Conservation (phyloP, 345 rosid genomes). For the Brassica cretica region DNA sequence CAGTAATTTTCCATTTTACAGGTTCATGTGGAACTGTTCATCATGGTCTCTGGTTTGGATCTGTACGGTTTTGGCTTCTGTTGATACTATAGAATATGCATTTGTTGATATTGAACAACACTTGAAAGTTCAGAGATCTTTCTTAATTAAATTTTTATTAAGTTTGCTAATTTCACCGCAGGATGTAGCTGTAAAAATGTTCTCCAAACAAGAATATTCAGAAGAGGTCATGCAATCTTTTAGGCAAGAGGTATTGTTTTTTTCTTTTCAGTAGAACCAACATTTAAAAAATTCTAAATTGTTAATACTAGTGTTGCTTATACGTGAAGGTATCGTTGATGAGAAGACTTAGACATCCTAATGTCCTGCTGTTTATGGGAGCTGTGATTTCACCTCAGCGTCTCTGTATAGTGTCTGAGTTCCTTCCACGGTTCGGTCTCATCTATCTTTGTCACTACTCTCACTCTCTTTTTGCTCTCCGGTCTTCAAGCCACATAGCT, state of each 20-base stretch:
- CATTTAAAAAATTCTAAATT: not conserved
- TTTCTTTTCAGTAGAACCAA: conserved; percentile 11
- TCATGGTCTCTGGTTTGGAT: conserved; percentile 95
- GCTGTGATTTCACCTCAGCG: conserved; percentile 87
- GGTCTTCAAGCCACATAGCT: conserved; percentile 6
- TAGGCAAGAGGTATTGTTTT: conserved; percentile 69
- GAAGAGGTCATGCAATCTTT: conserved; percentile 76
- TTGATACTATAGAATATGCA: conserved; percentile 11
- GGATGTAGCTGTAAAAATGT: conserved; percentile 97
- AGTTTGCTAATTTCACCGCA: conserved; percentile 42
- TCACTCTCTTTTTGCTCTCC: not conserved
- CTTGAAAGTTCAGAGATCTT: conserved; percentile 1
- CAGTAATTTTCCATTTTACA: conserved; percentile 38
- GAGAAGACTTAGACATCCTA: conserved; percentile 95
- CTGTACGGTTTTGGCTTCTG: conserved; percentile 62
- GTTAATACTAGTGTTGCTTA: not conserved
- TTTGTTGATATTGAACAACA: conserved; percentile 23
- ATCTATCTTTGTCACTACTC: conserved; percentile 4
- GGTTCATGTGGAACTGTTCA: conserved; percentile 98
- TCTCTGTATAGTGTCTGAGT: conserved; percentile 95
- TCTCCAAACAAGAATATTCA: conserved; percentile 90
- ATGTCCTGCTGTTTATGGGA: conserved; percentile 93
- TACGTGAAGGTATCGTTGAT: conserved; percentile 71
- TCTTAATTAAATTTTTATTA: not conserved
- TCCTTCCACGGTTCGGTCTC: conserved; percentile 83